A percentile compares a stretch with the other conserved stretches of the same genome.
Evolutionary conservation across 495 filamentous ascomycete genomes (phyloP).

Genomic region (Sordaria brevicollis): DNA sequence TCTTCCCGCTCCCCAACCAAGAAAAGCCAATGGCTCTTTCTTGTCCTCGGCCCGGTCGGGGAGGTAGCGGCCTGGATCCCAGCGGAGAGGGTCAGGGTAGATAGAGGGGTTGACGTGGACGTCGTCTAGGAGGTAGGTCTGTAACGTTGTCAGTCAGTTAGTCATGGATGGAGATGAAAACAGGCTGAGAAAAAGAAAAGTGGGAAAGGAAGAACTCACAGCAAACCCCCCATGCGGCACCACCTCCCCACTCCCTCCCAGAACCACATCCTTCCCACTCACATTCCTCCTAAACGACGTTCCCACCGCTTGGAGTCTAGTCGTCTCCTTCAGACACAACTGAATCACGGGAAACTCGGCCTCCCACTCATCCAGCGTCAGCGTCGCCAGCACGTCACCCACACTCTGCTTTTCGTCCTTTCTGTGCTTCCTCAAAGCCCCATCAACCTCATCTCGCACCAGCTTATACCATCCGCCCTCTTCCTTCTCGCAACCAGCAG

Average conservation of each 20-base stretch:
- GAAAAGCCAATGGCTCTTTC: constrained; percentile 23
- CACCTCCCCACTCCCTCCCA: constrained; percentile 29
- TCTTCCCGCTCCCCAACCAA: constrained; percentile 36
- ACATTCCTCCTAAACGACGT: constrained; percentile 27
- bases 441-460: constrained; percentile 29
- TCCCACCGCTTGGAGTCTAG: constrained; percentile 27
- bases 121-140: constrained; percentile 21
- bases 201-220: background rate
- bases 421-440: constrained; percentile 24
- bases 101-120: constrained; percentile 31
- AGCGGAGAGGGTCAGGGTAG: constrained; percentile 32
- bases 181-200: background rate
- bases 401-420: constrained; percentile 19
- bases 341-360: constrained; percentile 34
- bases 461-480: constrained; percentile 22
- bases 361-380: constrained; percentile 37
- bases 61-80: constrained; percentile 34
- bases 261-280: constrained; percentile 23
- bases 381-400: constrained; percentile 23
- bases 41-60: constrained; percentile 34
- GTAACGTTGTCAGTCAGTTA: background rate
- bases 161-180: background rate
- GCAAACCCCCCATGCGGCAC: constrained; percentile 33
- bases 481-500: constrained; percentile 16
- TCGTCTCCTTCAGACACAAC: constrained; percentile 33